Evolutionary conservation across 768 basidiomycete genomes (phyloP), one percentile per base, ranked within the genome.

Genomic region (Hypsizygus marmoreus): DNA sequence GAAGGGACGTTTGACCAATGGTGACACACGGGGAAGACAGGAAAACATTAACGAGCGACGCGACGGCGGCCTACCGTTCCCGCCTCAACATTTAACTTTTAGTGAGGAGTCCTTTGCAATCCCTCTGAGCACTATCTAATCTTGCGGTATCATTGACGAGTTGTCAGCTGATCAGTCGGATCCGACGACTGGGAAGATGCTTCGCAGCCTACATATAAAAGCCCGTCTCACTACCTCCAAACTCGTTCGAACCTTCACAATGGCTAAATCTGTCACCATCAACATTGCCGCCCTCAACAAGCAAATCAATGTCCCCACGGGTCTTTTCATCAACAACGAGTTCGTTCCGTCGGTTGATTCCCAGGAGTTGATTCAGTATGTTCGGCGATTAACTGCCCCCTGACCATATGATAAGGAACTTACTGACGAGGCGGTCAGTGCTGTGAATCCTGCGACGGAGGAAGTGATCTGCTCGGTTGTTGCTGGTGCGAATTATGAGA

Each of bases 271-370:
- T 40, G 68, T 64, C 41, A 69, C 62, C 26, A 51, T 84, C 36
- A 57, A 61, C 40, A 56, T 81, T 45, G 66, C 73, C 23, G 59
- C 65, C 40, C 62, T 69, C 20, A 68, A 72, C 43, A 81, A 77
- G 62, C 60, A 70, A 57, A 71, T 91, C 39, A 70, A 71, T 26
- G 74, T 94, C 28, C 84, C 85, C 8, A 91, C 88, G 6, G 91
- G 91, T 13, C 75, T 95, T 19, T 97, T 91, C 72, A 94, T 97
- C 69, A 84, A 94, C 73, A 91, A 91, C 62, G 79, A 92, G 60
- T 95, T 92, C 58, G 86, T 90, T 22, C 64, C 81, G n/a, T 89
- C 88, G 5, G 74, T 76, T 19, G 86, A 89, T 56, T 86, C 82
- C 24, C 59, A 70, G 11, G 85, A 87, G 45, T 63, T 74, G 33